These are phyloP conservation scores for Aphanoascus verrucosus DNA, from an alignment of 2,329 filamentous ascomycete genomes.

Conservation along the genomic window DNA sequence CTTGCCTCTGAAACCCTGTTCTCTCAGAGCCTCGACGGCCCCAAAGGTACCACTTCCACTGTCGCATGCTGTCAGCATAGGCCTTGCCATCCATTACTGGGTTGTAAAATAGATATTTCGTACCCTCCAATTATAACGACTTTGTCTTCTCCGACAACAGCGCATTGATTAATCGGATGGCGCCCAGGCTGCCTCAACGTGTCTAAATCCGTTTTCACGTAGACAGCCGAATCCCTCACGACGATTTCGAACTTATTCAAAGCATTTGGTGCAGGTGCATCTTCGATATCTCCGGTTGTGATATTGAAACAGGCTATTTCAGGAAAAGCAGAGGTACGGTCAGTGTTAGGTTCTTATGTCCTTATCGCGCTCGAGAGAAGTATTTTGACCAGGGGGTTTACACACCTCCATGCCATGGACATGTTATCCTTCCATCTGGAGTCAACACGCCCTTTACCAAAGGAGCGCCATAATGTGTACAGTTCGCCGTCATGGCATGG, in stretches of 20 bases:
- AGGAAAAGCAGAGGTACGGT: neutral
- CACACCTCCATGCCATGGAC: slow-evolving; percentile 90
- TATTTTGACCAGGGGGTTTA: slow-evolving; percentile 16
- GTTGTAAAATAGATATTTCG: slow-evolving; percentile 17
- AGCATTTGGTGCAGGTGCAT: slow-evolving; percentile 82
- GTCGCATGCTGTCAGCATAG: slow-evolving; percentile 4
- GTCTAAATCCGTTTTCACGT: slow-evolving; percentile 68
- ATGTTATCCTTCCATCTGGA: slow-evolving; percentile 71
- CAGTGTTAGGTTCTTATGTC: neutral
- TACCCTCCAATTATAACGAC: slow-evolving; percentile 74
- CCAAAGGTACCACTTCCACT: slow-evolving; percentile 76
- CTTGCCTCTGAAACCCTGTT: slow-evolving; percentile 65
- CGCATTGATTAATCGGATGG: slow-evolving; percentile 63
- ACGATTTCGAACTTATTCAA: slow-evolving; percentile 69
- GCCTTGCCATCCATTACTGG: neutral
- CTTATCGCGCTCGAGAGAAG: neutral
- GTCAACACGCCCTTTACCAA: slow-evolving; percentile 76
- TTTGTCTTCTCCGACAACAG: slow-evolving; percentile 45
- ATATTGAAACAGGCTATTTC: slow-evolving; percentile 77
- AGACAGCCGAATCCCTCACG: slow-evolving; percentile 73
- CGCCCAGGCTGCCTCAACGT: slow-evolving; percentile 66
- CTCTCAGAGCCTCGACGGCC: slow-evolving; percentile 69
- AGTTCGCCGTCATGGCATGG: slow-evolving; percentile 72
- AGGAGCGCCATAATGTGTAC: slow-evolving; percentile 85
- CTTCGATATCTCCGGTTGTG: slow-evolving; percentile 82